These are phyloP conservation scores for Phytophthora idaei DNA, from an alignment of 352 stramenopile species.

Conservation along the genomic window DNA sequence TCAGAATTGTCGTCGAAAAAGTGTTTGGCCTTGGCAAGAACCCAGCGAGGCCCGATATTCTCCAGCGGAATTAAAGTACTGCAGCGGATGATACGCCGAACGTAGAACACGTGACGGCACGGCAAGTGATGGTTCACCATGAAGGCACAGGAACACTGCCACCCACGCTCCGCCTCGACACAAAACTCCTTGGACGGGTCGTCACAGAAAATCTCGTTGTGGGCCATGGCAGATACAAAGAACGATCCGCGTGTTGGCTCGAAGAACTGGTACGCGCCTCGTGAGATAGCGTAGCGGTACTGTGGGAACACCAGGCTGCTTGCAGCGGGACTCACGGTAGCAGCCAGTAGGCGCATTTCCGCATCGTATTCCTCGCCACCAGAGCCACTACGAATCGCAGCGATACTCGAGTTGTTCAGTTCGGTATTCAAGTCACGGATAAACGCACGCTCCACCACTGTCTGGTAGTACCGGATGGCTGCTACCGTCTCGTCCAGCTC, in stretches of 20 bases:
- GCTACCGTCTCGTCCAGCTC: constrained; percentile 41
- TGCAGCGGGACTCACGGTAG: constrained; percentile 30
- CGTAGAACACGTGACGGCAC: constrained; percentile 43
- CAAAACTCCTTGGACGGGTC: constrained; percentile 43
- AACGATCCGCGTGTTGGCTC: constrained; percentile 38
- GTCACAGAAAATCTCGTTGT: constrained; percentile 41
- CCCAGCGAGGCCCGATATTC: constrained; percentile 35
- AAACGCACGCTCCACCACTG: constrained; percentile 40
- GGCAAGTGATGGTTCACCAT: constrained; percentile 44
- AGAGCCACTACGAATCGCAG: constrained; percentile 8
- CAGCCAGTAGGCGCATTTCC: constrained; percentile 37
- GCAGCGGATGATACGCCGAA: constrained; percentile 42
- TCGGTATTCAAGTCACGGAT: constrained; percentile 24
- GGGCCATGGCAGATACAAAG: constrained; percentile 34
- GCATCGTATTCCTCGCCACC: constrained; percentile 29
- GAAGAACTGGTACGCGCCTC: constrained; percentile 42
- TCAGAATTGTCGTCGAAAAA: constrained; percentile 25
- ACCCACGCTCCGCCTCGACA: constrained; percentile 36
- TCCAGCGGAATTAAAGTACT: constrained; percentile 37
- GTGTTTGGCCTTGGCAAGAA: constrained; percentile 24
- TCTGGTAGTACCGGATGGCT: constrained; percentile 40
- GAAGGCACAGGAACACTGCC: constrained; percentile 47
- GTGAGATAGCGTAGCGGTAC: constrained; percentile 31
- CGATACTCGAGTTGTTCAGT: constrained; percentile 6
- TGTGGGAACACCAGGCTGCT: constrained; percentile 37